Base-by-base conservation (phyloP, 2,329 filamentous ascomycete genomes). In the Helotiales sp. region DNA sequence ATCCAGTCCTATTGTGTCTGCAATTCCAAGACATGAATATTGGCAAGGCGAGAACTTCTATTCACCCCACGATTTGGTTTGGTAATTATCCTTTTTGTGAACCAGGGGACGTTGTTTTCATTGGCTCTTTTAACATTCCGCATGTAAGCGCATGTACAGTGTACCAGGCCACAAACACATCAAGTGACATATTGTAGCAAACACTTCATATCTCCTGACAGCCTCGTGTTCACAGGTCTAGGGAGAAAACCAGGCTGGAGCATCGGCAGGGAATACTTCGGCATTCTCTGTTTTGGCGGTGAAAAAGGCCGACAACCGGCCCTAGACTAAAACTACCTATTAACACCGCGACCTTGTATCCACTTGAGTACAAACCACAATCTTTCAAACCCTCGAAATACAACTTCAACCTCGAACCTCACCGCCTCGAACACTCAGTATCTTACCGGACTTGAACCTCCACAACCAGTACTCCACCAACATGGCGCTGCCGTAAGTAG, bases 151-250 rank as follows among this genome's bases (percentile, higher is more conserved):
- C 44, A 36, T 19, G 40, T 31, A 38, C 27, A 12, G 3, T 25
- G 33, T 27, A 22, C 34, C 31, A 38, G 17, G 27, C 9, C 36
- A 44, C 42, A 46, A 31, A 27, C 42, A 19, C 46, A 55, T 57
- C 54, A 52, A 57, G 54, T 57, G 54, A 57, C 48, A 34, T 30
- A n/a, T n/a, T n/a, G n/a, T n/a, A 15, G 29, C 46, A 33, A 50
- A 25, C 12, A 33, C 47, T 46, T 30, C 22, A 10, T 25, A 24
- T 51, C 48, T 52, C 54, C 48, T 57, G 54, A 52, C 49, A 34
- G 29, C 25, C 33, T 52, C 31, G 48, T 51, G 48, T 31, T 24
- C 17, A 42, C 17, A 24, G 38, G 15, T 22, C 22, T 9, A 42
- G 33, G 5, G 9, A n/a, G 33, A 36, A 5, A 12, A 8, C 33